phyloP scores from a whole-genome alignment of 1,284 basidiomycete species.

The Leccinum ponderosum region DNA sequence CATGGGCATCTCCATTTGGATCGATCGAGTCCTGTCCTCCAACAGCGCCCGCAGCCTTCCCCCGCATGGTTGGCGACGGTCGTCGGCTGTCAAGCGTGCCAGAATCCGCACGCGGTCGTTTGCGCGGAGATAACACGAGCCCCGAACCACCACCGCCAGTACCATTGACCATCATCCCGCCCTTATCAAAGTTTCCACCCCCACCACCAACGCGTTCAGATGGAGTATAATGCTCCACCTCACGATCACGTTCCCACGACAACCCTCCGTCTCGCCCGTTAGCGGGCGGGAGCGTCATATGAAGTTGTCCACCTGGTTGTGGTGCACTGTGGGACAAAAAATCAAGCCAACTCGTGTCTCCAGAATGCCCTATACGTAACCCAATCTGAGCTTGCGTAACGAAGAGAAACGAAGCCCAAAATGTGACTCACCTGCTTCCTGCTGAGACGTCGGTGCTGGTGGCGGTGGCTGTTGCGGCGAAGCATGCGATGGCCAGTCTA shows the following conservation, averaged over 20 bases:
- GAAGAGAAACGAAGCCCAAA: neutral
- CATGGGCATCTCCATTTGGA: slow-evolving; percentile 14
- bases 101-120: slow-evolving; percentile 29
- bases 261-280: slow-evolving; percentile 25
- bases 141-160: slow-evolving; percentile 9
- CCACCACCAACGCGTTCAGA: slow-evolving; percentile 28
- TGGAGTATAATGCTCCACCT: slow-evolving; percentile 27
- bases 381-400: slow-evolving; percentile 7
- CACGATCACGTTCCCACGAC: slow-evolving; percentile 34
- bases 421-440: slow-evolving; percentile 26
- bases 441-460: slow-evolving; percentile 16
- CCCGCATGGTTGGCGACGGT: slow-evolving; percentile 24
- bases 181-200: neutral
- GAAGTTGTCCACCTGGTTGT: slow-evolving; percentile 25
- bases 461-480: slow-evolving; percentile 22
- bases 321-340: slow-evolving; percentile 31
- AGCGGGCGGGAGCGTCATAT: slow-evolving; percentile 29
- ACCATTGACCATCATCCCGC: neutral
- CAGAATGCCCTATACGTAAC: slow-evolving; percentile 22
- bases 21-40: slow-evolving; percentile 15
- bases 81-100: slow-evolving; percentile 18
- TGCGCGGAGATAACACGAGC: slow-evolving; percentile 28
- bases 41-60: slow-evolving; percentile 4
- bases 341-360: slow-evolving; percentile 32
- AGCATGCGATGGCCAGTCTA: slow-evolving; percentile 34